Evolutionary conservation across 805 yeast species (phyloP).

Genomic region (Nakazawaea holstii): DNA sequence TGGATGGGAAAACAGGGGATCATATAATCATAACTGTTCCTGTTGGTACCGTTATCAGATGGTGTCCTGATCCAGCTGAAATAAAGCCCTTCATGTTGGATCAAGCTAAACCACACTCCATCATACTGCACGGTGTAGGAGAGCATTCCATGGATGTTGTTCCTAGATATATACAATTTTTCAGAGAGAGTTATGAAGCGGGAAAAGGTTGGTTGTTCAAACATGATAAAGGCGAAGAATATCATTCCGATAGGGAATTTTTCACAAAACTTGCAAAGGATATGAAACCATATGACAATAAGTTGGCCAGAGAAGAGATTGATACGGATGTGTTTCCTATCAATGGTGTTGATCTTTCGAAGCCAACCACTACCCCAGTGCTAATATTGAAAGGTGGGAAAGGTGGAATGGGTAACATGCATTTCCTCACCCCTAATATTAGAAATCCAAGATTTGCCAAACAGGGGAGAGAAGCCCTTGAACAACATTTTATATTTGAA

Average conservation of each 20-base stretch:
- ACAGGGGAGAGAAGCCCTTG: slow-evolving; percentile 66
- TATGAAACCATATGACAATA: slow-evolving; percentile 61
- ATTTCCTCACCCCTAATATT: slow-evolving; percentile 75
- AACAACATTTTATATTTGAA: slow-evolving; percentile 69
- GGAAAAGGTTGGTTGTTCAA: slow-evolving; percentile 91
- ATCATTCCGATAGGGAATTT: slow-evolving; percentile 59
- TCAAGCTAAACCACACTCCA: slow-evolving; percentile 11
- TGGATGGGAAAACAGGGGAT: slow-evolving; percentile 82
- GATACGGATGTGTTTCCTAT: slow-evolving; percentile 68
- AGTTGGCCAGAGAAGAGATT: slow-evolving; percentile 51
- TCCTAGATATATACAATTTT: slow-evolving; percentile 50
- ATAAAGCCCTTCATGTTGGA: slow-evolving; percentile 24
- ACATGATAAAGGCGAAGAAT: slow-evolving; percentile 61
- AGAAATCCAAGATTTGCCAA: slow-evolving; percentile 90
- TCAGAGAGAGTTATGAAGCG: slow-evolving; percentile 53
- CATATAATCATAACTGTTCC: slow-evolving; percentile 84
- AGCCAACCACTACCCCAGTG: slow-evolving; percentile 60
- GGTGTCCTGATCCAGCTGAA: slow-evolving; percentile 72
- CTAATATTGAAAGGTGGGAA: slow-evolving; percentile 76
- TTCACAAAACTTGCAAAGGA: slow-evolving; percentile 59
- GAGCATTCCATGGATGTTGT: slow-evolving; percentile 13
- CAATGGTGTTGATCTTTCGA: slow-evolving; percentile 69
- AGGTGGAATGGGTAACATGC: slow-evolving; percentile 97
- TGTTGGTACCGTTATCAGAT: slow-evolving; percentile 79
- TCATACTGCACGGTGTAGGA: slow-evolving; percentile 19